phyloP scores from a whole-genome alignment of 768 basidiomycete genomes.

The Tricholoma hemisulphureum region DNA sequence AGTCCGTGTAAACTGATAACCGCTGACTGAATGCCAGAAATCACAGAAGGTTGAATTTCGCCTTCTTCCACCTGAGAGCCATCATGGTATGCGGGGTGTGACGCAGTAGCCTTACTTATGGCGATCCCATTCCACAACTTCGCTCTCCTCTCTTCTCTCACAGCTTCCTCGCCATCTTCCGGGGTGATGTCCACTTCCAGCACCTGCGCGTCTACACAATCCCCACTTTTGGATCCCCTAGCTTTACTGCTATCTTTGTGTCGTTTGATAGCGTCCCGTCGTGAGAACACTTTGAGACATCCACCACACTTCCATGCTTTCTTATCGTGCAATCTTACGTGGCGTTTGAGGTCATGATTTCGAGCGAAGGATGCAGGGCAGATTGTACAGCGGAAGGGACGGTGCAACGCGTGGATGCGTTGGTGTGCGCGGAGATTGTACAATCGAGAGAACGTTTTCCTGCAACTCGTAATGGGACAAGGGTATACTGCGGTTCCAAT shows the following conservation, averaged over 20 bases:
- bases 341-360: conserved; percentile 80
- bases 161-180: conserved; percentile 41
- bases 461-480: conserved; percentile 63
- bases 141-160: conserved; percentile 59
- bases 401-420: conserved; percentile 59
- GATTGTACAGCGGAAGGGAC: conserved; percentile 59
- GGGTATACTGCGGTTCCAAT: conserved; percentile 80
- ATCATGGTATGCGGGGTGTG: conserved; percentile 24
- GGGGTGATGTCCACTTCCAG: conserved; percentile 56
- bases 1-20: conserved; percentile 55
- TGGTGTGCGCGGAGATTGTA: conserved; percentile 72
- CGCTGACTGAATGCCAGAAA: conserved; percentile 49
- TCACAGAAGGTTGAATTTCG: conserved; percentile 49
- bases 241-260: conserved; percentile 63
- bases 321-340: conserved; percentile 66
- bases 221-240: conserved; percentile 49
- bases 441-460: conserved; percentile 67
- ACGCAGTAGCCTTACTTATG: conserved; percentile 33
- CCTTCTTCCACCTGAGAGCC: conserved; percentile 53
- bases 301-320: conserved; percentile 74
- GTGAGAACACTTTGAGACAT: conserved; percentile 71
- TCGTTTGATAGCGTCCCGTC: conserved; percentile 77
- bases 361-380: conserved; percentile 78
- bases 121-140: conserved; percentile 65
- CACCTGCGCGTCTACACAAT: conserved; percentile 57